These are phyloP conservation scores for Thamnidium elegans DNA, from an alignment of 192 early-diverging fungal genomes.

Conservation along the genomic window DNA sequence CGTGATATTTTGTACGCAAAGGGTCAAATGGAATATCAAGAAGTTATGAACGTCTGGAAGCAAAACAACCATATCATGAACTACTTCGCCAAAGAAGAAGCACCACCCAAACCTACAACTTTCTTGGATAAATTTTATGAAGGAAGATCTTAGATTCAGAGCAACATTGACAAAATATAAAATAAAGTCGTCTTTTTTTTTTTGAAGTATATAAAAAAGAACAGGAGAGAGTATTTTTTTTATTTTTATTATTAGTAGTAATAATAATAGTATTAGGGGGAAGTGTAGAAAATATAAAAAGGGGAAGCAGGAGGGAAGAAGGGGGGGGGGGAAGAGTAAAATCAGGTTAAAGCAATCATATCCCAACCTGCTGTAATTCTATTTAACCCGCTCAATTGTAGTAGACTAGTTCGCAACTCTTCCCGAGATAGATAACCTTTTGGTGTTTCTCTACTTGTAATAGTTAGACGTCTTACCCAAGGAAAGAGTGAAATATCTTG, in stretches of 20 bases:
- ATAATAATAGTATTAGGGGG: too few relatives aligned
- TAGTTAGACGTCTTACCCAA: slow-evolving; percentile 13
- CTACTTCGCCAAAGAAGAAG: slow-evolving; percentile 80
- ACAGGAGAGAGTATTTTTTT: neutral
- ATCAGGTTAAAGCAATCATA: slow-evolving; percentile 14
- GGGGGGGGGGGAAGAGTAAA: neutral
- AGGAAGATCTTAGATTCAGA: slow-evolving; percentile 47
- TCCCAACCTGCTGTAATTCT: slow-evolving; percentile 23
- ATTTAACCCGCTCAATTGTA: slow-evolving; percentile 9
- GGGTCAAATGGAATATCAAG: slow-evolving; percentile 82
- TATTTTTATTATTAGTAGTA: neutral
- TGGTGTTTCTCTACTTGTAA: slow-evolving; percentile 6
- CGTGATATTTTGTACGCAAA: slow-evolving; percentile 87
- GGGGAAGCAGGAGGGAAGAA: too few relatives aligned
- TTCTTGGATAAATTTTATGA: slow-evolving; percentile 83
- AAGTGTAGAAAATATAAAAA: too few relatives aligned
- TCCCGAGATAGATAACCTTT: slow-evolving; percentile 8
- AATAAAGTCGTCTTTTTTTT: slow-evolving; percentile 2
- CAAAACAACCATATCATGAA: slow-evolving; percentile 82
- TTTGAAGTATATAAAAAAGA: neutral
- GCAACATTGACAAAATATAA: neutral
- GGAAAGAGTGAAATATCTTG: neutral
- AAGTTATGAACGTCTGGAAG: slow-evolving; percentile 93
- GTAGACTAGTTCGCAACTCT: slow-evolving; percentile 4
- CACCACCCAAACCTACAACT: slow-evolving; percentile 61